These are phyloP conservation scores for Coniochaeta pulveracea DNA, from an alignment of 2,329 filamentous ascomycete genomes.

Conservation along the genomic window DNA sequence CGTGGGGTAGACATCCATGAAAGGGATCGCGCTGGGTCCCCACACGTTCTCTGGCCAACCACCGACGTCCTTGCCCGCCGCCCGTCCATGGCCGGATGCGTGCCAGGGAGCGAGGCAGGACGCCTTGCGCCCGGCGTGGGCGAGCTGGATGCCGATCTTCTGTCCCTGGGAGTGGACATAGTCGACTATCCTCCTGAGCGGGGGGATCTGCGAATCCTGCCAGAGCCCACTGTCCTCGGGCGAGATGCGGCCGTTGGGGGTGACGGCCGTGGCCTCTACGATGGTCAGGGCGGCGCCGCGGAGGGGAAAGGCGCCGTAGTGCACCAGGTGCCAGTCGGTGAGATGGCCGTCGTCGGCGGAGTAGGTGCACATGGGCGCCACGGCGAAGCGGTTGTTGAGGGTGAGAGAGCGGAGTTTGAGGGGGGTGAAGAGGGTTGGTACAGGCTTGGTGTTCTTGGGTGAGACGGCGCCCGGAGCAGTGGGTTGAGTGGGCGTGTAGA, in stretches of 20 bases:
- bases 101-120: constrained; percentile 55
- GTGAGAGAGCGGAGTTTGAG: constrained; percentile 40
- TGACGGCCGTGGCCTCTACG: constrained; percentile 68
- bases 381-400: constrained; percentile 41
- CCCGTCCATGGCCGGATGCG: constrained; percentile 33
- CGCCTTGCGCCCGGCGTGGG: constrained; percentile 65
- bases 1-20: constrained; percentile 44
- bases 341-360: constrained; percentile 52
- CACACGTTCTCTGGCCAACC: constrained; percentile 49
- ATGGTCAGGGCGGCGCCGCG: constrained; percentile 65
- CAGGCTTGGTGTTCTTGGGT: neutral
- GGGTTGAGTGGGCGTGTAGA: constrained; percentile 44
- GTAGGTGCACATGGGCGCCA: constrained; percentile 53
- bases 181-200: constrained; percentile 58
- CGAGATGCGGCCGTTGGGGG: constrained; percentile 69
- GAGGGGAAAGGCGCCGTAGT: constrained; percentile 67
- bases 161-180: constrained; percentile 72
- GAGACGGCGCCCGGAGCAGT: constrained; percentile 28
- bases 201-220: constrained; percentile 71
- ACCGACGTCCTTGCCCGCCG: constrained; percentile 25
- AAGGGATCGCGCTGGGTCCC: constrained; percentile 42
- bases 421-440: constrained; percentile 45
- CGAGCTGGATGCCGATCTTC: constrained; percentile 70
- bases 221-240: constrained; percentile 73
- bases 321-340: constrained; percentile 72